Conservation (phyloP, 2,329 filamentous ascomycete genomes). For the Nemania sp. region DNA sequence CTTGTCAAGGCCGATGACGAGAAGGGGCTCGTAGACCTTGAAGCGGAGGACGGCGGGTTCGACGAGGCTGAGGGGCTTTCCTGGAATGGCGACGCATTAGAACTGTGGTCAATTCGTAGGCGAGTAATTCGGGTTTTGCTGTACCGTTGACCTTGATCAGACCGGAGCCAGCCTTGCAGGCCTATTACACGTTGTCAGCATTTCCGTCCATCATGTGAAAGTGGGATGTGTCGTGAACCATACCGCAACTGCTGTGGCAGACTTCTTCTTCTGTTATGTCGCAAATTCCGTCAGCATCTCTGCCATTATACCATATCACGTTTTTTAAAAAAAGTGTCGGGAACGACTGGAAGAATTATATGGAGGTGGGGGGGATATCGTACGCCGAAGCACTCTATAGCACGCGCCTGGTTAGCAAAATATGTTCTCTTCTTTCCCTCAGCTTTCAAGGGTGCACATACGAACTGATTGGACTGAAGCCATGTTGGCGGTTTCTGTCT, state of each 20-base stretch:
- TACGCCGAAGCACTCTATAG: conserved; percentile 42
- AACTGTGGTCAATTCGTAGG: neutral
- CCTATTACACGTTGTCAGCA: conserved; percentile 34
- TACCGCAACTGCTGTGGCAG: conserved; percentile 40
- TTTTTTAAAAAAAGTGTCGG: conserved; percentile 3
- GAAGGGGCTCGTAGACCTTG: conserved; percentile 96
- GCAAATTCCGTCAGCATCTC: conserved; percentile 33
- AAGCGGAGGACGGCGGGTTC: conserved; percentile 97
- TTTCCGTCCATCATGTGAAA: conserved; percentile 1
- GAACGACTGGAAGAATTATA: neutral
- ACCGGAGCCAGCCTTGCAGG: conserved; percentile 61
- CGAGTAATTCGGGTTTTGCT: neutral
- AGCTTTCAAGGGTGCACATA: conserved; percentile 21
- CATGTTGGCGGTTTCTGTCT: conserved; percentile 38
- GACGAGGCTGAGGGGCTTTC: conserved; percentile 91
- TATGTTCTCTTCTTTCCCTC: neutral
- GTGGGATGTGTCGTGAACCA: neutral
- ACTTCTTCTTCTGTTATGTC: conserved; percentile 41
- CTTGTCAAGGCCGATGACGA: conserved; percentile 97
- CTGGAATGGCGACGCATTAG: conserved; percentile 66
- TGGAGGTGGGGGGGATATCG: conserved; percentile 18
- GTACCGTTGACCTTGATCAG: conserved; percentile 68
- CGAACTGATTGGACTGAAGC: conserved; percentile 40
- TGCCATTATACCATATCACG: conserved; percentile 1
- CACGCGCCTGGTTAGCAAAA: conserved; percentile 30